These are phyloP conservation scores for Thielaviopsis populi DNA, from an alignment of 2,329 filamentous ascomycete species.

Conservation along the genomic window DNA sequence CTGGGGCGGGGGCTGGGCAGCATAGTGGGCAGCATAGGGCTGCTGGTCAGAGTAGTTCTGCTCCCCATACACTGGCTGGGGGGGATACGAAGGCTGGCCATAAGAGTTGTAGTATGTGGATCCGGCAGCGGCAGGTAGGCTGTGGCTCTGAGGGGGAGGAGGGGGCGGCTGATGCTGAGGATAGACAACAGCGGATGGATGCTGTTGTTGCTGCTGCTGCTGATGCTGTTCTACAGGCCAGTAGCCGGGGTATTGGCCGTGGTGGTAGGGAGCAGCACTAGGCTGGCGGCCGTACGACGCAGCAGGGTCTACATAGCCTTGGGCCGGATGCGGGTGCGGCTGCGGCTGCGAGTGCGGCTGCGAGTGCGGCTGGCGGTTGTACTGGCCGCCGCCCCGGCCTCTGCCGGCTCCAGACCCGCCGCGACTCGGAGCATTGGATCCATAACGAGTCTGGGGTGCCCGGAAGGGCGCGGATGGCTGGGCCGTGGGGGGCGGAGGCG, in stretches of 20 bases:
- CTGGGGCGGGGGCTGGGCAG: slow-evolving; percentile 24
- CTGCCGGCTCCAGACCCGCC: slow-evolving; percentile 20
- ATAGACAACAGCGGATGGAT: slow-evolving; percentile 7
- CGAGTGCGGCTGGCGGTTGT: slow-evolving; percentile 17
- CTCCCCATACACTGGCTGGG: slow-evolving; percentile 31
- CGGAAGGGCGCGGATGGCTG: slow-evolving; percentile 31
- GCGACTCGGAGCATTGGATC: slow-evolving; percentile 15
- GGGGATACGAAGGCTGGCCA: slow-evolving; percentile 26
- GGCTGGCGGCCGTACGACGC: slow-evolving; percentile 33
- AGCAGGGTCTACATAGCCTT: slow-evolving; percentile 30
- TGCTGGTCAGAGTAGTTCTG: slow-evolving; percentile 25
- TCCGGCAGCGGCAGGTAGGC: slow-evolving; percentile 4
- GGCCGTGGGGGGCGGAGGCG: slow-evolving; percentile 33
- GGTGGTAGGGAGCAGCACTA: slow-evolving; percentile 39
- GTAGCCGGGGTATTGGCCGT: slow-evolving; percentile 37
- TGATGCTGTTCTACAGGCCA: slow-evolving; percentile 8
- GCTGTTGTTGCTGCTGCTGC: neutral
- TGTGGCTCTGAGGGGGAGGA: neutral
- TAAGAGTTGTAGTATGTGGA: slow-evolving; percentile 14
- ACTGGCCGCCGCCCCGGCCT: slow-evolving; percentile 9
- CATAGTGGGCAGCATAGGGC: slow-evolving; percentile 26
- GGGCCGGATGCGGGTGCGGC: slow-evolving; percentile 24
- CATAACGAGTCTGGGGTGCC: slow-evolving; percentile 24
- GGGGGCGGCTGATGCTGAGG: slow-evolving; percentile 11
- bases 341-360: too few species aligned